Conservation (phyloP, 2,329 filamentous ascomycete genomes). For the Epichloe coenophiala region DNA sequence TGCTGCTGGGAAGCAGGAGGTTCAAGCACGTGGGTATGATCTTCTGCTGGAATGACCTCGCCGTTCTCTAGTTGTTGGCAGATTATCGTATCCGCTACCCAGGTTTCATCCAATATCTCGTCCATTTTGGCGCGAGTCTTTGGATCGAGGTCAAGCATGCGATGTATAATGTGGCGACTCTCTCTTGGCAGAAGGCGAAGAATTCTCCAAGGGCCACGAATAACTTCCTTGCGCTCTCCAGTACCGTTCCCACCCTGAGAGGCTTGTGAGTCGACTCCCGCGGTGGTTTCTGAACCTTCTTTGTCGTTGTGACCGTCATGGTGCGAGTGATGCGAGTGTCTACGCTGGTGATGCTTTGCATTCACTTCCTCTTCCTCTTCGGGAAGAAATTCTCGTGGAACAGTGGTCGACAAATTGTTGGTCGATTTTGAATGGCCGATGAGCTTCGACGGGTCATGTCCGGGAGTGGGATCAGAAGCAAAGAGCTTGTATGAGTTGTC, state of each 20-base stretch:
- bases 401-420: conserved; percentile 27
- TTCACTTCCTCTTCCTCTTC: conserved; percentile 17
- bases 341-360: conserved; percentile 11
- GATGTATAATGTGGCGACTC: conserved; percentile 74
- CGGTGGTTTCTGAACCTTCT: background rate
- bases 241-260: conserved; percentile 6
- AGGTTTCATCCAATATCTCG: conserved; percentile 77
- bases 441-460: conserved; percentile 45
- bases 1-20: conserved; percentile 39
- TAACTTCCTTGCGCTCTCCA: conserved; percentile 55
- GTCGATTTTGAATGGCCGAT: conserved; percentile 32
- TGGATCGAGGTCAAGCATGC: conserved; percentile 85
- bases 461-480: conserved; percentile 68
- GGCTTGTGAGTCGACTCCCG: conserved; percentile 6
- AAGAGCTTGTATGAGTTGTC: conserved; percentile 96
- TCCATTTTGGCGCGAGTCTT: conserved; percentile 70
- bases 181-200: conserved; percentile 78
- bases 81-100: conserved; percentile 75
- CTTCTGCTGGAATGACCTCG: conserved; percentile 54
- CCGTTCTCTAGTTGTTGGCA: conserved; percentile 67
- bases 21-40: conserved; percentile 77
- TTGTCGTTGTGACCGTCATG: conserved; percentile 2
- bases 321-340: conserved; percentile 3
- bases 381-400: conserved; percentile 25
- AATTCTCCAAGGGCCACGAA: conserved; percentile 86